These are phyloP conservation scores for Acacia melanoxylon DNA, from an alignment of 306 rosid species.

Conservation along the genomic window DNA sequence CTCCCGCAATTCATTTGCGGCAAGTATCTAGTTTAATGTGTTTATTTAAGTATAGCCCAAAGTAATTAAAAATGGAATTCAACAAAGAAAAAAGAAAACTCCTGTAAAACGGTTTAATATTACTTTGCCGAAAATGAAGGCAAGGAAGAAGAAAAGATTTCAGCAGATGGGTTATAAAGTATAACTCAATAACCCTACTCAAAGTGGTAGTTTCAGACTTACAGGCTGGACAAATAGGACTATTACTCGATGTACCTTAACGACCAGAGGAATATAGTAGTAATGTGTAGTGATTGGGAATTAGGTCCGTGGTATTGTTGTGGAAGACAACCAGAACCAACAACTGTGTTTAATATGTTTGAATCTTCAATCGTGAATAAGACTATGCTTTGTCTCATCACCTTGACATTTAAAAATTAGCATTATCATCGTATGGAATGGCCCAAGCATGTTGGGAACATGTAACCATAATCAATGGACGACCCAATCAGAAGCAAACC, in stretches of 20 bases:
- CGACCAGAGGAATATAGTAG: too few relatives aligned
- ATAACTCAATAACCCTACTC: background rate
- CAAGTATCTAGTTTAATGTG: slow-evolving; percentile 31
- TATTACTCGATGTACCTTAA: background rate
- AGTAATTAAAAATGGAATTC: slow-evolving; percentile 15
- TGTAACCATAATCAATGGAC: background rate
- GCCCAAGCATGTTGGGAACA: background rate
- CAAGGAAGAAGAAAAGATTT: slow-evolving; percentile 25
- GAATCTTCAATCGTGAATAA: background rate
- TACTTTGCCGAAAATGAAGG: slow-evolving; percentile 21
- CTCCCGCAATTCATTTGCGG: slow-evolving; percentile 11
- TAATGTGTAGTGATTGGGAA: background rate
- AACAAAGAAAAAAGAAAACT: background rate
- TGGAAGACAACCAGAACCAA: background rate
- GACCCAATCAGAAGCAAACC: background rate
- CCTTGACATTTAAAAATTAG: background rate
- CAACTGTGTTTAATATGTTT: background rate
- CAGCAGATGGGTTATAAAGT: slow-evolving; percentile 6
- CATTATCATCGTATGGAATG: background rate
- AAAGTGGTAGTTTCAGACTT: background rate
- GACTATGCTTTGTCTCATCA: background rate
- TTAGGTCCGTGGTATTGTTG: background rate
- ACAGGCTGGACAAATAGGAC: background rate
- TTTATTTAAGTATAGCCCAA: slow-evolving; percentile 15
- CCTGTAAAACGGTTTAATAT: slow-evolving; percentile 2